Evolutionary conservation across 768 basidiomycete genomes (phyloP).

Genomic region (Boletales sp.): DNA sequence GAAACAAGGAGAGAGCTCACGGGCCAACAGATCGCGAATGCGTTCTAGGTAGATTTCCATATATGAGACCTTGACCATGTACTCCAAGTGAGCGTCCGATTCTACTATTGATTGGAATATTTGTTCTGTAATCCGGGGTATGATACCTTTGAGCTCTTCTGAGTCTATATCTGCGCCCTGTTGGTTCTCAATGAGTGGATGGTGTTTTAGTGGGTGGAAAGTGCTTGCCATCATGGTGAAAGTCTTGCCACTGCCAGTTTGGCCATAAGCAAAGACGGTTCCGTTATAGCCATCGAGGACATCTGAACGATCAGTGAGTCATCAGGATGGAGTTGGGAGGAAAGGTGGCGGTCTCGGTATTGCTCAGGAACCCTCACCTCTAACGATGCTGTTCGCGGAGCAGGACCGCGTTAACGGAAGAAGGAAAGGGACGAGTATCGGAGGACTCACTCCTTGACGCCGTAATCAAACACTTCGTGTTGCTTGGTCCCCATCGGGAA

Average conservation of each 20-base stretch:
- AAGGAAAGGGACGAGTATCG: constrained; percentile 1
- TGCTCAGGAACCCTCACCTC: constrained; percentile 50
- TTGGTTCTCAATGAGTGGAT: constrained; percentile 3
- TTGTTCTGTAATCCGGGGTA: constrained; percentile 97
- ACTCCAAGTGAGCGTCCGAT: constrained; percentile 93
- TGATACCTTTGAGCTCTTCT: constrained; percentile 90
- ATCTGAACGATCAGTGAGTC: constrained; percentile 50
- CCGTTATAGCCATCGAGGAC: constrained; percentile 99
- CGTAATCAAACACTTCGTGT: constrained; percentile 95
- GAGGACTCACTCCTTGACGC: constrained; percentile 84
- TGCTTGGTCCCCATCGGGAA: constrained; percentile 92
- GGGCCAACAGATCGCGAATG: constrained; percentile 91
- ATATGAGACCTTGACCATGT: constrained; percentile 98
- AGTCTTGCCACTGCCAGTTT: constrained; percentile 95
- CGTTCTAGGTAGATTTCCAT: constrained; percentile 99
- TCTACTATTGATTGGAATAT: constrained; percentile 98
- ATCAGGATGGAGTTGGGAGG: not conserved
- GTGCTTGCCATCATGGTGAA: constrained; percentile 94
- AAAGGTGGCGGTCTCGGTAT: constrained; percentile 5
- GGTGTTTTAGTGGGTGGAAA: constrained; percentile 2
- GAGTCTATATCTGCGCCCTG: constrained; percentile 98
- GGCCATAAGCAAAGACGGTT: constrained; percentile 96
- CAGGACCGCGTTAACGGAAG: constrained; percentile 16
- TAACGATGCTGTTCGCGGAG: constrained; percentile 65
- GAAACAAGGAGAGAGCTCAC: constrained; percentile 46